These are phyloP conservation scores for Cyberlindnera galapagoensis DNA, from an alignment of 805 yeast species.

Conservation along the genomic window DNA sequence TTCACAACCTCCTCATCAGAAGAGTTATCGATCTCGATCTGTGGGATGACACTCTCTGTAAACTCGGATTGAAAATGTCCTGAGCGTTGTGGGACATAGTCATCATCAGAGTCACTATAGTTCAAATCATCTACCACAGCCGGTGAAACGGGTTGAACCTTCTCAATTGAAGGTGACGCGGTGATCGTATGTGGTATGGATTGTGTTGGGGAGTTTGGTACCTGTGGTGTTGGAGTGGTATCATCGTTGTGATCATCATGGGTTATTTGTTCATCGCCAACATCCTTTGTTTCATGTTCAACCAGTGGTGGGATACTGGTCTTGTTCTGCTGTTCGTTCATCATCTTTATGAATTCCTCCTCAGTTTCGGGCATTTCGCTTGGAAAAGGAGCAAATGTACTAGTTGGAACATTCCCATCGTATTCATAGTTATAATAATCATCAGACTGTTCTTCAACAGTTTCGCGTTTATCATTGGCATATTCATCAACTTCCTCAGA, in stretches of 20 bases:
- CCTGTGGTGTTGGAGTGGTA: background rate
- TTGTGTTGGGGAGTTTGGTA: background rate
- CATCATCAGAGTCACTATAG: slow-evolving; percentile 4
- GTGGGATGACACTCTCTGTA: no score
- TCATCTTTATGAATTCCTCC: slow-evolving; percentile 4
- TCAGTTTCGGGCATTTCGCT: slow-evolving; percentile 6
- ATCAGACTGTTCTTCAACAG: background rate
- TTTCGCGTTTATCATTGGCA: background rate
- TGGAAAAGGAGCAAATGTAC: slow-evolving; percentile 12
- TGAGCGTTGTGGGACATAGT: no score
- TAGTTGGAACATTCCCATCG: slow-evolving; percentile 11
- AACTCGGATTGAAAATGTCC: no score
- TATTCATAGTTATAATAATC: slow-evolving; percentile 6
- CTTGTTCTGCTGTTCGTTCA: slow-evolving; percentile 1
- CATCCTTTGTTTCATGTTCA: background rate
- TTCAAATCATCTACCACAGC: slow-evolving; percentile 4
- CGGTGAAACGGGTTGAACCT: background rate
- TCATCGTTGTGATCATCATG: background rate
- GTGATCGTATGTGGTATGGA: background rate
- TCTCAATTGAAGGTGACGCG: background rate
- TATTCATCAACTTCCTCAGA: background rate
- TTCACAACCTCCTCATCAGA: no score
- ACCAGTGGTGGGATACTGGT: no score
- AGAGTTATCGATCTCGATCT: no score
- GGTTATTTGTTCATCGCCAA: background rate